Evolutionary conservation across 2,329 filamentous ascomycete genomes (phyloP).

Genomic region (Monilinia vaccinii-corymbosi): DNA sequence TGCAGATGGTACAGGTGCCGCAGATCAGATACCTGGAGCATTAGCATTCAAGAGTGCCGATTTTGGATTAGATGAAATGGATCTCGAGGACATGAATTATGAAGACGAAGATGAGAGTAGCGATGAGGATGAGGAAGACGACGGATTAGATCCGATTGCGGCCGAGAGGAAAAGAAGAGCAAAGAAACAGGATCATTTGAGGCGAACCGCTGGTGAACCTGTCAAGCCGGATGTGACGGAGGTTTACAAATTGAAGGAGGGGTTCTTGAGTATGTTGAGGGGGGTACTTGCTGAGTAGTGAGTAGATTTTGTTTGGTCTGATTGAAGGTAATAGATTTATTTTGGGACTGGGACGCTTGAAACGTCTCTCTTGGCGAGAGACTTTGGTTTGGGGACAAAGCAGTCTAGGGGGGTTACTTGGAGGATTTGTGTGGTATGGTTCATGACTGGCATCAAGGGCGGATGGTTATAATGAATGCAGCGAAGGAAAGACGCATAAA

Average conservation of each 20-base stretch:
- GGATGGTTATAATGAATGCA: background rate
- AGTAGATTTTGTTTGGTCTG: background rate
- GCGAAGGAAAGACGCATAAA: background rate
- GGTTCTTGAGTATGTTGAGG: conserved; percentile 74
- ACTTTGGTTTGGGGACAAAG: background rate
- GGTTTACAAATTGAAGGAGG: conserved; percentile 68
- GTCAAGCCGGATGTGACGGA: conserved; percentile 71
- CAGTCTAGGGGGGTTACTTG: background rate
- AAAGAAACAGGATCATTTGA: conserved; percentile 70
- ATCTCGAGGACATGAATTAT: conserved; percentile 78
- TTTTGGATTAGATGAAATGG: conserved; percentile 82
- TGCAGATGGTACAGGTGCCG: conserved; percentile 54
- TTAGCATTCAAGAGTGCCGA: conserved; percentile 66
- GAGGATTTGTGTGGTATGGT: background rate
- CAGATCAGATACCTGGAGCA: conserved; percentile 43
- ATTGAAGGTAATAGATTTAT: background rate
- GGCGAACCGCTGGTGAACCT: conserved; percentile 74
- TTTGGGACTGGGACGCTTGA: too few species aligned
- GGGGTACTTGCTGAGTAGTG: conserved; percentile 65
- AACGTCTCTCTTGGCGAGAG: background rate
- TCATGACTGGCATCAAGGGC: background rate
- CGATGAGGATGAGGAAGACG: conserved; percentile 60
- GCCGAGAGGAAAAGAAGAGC: conserved; percentile 72
- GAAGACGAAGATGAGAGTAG: conserved; percentile 57
- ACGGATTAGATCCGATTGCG: conserved; percentile 78